These are phyloP conservation scores for Venturia asperata DNA, from an alignment of 2,329 filamentous ascomycete species.

Conservation along the genomic window DNA sequence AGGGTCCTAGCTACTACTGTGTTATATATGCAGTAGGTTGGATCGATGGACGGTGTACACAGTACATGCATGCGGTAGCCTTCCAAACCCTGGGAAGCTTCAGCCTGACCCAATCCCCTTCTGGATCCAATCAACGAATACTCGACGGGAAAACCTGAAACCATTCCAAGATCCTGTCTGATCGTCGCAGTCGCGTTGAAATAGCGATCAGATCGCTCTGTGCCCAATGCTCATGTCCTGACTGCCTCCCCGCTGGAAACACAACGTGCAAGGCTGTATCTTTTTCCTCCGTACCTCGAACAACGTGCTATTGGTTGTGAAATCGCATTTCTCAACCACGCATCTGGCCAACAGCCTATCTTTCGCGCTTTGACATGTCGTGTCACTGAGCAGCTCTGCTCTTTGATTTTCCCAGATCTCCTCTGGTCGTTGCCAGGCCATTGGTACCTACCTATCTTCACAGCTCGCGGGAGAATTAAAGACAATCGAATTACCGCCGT, in stretches of 20 bases:
- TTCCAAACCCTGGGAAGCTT: background rate
- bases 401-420: background rate
- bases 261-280: background rate
- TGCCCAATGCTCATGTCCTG: background rate
- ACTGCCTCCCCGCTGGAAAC: background rate
- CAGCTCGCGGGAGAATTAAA: background rate
- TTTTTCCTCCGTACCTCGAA: background rate
- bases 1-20: too few relatives aligned
- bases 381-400: background rate
- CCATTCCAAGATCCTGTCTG: background rate
- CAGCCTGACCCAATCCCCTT: background rate
- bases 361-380: background rate
- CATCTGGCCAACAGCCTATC: background rate
- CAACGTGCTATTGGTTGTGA: background rate
- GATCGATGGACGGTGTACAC: too few relatives aligned
- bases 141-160: background rate
- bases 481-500: background rate
- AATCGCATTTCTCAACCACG: background rate
- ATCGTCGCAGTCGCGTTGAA: background rate
- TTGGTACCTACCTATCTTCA: background rate
- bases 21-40: too few relatives aligned
- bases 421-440: slow-evolving; percentile 7
- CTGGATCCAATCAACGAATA: background rate
- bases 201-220: background rate
- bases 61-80: too few relatives aligned